phyloP scores from a whole-genome alignment of 495 filamentous ascomycete species.

The Hypomontagnella submonticulosa region DNA sequence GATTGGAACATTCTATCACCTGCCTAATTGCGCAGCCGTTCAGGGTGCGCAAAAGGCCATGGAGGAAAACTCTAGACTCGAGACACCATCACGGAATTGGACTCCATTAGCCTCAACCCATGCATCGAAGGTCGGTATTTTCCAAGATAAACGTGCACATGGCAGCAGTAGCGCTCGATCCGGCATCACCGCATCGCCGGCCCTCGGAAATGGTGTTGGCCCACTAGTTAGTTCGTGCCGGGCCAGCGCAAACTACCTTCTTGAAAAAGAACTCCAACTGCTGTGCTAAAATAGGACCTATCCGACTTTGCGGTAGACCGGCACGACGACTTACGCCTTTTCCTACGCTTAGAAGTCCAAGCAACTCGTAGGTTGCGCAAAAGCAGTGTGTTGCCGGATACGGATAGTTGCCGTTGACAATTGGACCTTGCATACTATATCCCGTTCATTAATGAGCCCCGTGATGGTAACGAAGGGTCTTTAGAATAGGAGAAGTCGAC shows the following conservation, averaged over 20 bases:
- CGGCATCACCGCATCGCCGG: constrained; percentile 7
- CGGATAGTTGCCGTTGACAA: constrained; percentile 28
- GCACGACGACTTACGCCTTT: neutral
- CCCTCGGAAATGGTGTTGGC: constrained; percentile 19
- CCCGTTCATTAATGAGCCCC: neutral
- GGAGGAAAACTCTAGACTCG: neutral
- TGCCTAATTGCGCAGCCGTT: constrained; percentile 9
- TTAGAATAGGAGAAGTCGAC: neutral
- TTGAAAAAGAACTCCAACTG: constrained; percentile 18
- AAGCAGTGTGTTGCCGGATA: constrained; percentile 12
- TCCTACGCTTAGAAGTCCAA: too few species aligned
- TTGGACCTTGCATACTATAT: constrained; percentile 25
- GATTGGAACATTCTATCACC: constrained; percentile 26
- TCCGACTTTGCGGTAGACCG: constrained; percentile 1
- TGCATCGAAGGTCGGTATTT: neutral
- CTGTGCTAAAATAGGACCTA: constrained; percentile 15
- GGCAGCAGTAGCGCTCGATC: neutral
- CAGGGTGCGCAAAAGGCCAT: neutral
- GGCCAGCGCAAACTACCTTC: constrained; percentile 22
- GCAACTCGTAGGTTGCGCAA: constrained; percentile 6
- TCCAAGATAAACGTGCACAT: constrained; percentile 6
- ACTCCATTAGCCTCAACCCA: neutral
- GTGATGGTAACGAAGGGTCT: constrained; percentile 9
- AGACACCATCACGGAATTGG: neutral
- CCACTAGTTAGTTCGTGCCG: constrained; percentile 9